phyloP scores from a whole-genome alignment of 2,329 filamentous ascomycete genomes.

The Amesomyces nigricolor region DNA sequence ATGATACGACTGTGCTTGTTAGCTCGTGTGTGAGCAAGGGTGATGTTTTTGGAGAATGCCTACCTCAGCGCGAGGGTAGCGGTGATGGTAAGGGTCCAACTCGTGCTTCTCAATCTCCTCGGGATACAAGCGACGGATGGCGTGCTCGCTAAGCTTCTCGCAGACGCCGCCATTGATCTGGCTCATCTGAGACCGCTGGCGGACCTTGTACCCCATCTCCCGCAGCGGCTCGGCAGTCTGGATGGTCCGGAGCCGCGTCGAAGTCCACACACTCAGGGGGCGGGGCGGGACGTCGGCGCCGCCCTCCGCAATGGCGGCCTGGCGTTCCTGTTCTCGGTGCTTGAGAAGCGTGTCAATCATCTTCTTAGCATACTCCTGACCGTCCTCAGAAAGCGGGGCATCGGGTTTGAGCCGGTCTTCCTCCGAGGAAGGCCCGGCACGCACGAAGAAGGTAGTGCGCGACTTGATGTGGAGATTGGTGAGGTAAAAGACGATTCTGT shows the following conservation, averaged over 20 bases:
- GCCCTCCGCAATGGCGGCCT: constrained; percentile 61
- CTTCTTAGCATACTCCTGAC: constrained; percentile 71
- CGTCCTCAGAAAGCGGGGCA: constrained; percentile 74
- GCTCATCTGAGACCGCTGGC: constrained; percentile 92
- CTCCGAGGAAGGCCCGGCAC: constrained; percentile 79
- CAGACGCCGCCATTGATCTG: constrained; percentile 95
- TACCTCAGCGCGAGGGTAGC: constrained; percentile 91
- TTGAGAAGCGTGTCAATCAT: constrained; percentile 80
- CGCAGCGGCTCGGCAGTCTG: constrained; percentile 83
- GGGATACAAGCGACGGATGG: constrained; percentile 75
- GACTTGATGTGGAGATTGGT: constrained; percentile 97
- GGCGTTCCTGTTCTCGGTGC: constrained; percentile 77
- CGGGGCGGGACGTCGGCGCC: constrained; percentile 65
- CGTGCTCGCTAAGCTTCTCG: constrained; percentile 82
- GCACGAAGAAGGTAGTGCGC: constrained; percentile 85
- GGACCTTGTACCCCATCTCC: constrained; percentile 73
- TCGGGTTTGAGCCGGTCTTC: constrained; percentile 91
- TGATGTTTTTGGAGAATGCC: constrained; percentile 22
- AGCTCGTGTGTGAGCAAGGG: constrained; percentile 7
- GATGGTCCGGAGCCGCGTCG: constrained; percentile 80
- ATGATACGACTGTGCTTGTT: constrained; percentile 71
- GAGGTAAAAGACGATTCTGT: constrained; percentile 96
- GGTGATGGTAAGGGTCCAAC: constrained; percentile 90
- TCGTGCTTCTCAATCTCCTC: constrained; percentile 93
- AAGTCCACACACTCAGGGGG: constrained; percentile 89